Evolutionary conservation across 1,139 yeast genomes (phyloP).

Genomic region (Candida glucosophila): DNA sequence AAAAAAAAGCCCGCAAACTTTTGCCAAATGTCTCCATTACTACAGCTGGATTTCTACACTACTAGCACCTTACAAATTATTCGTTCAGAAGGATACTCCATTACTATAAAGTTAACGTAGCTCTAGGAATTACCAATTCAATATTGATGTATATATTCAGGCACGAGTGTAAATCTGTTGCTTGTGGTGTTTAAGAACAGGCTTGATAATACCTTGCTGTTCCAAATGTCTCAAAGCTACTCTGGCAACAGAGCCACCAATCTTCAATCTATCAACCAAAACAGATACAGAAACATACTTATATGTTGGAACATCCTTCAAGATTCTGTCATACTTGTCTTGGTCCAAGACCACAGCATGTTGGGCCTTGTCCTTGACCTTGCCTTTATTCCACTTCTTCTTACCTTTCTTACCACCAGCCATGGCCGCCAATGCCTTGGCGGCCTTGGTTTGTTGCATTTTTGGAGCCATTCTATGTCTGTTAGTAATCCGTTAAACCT

Average conservation of each 20-base stretch:
- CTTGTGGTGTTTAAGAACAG: slow-evolving; percentile 91
- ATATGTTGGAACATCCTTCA: slow-evolving; percentile 99
- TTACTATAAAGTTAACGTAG: too few relatives aligned
- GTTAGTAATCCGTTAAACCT: slow-evolving; percentile 28
- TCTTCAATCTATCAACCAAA: slow-evolving; percentile 97
- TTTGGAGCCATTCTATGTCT: slow-evolving; percentile 87
- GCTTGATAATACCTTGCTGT: slow-evolving; percentile 90
- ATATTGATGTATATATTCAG: too few relatives aligned
- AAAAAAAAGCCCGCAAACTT: too few relatives aligned
- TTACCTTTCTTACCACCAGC: slow-evolving; percentile 99
- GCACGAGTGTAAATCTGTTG: slow-evolving; percentile 95
- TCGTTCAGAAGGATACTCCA: too few relatives aligned
- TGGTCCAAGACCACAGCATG: slow-evolving; percentile 97
- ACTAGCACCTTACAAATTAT: too few relatives aligned
- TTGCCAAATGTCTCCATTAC: too few relatives aligned
- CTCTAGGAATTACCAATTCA: too few relatives aligned
- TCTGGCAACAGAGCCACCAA: slow-evolving; percentile 99
- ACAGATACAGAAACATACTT: slow-evolving; percentile 97
- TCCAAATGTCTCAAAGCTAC: slow-evolving; percentile 95
- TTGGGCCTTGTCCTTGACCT: slow-evolving; percentile 99
- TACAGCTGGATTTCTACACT: too few relatives aligned
- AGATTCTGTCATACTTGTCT: slow-evolving; percentile 97
- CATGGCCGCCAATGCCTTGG: slow-evolving; percentile 99
- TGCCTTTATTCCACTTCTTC: slow-evolving; percentile 99
- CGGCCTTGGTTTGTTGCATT: slow-evolving; percentile 98